A percentile compares a stretch with the other conserved stretches of the same genome.
Evolutionary conservation across 176 grass and related monocot genomes (phyloP).

Genomic region (Triticum aestivum): IWGSC_CS_RefSeq_v2.1 NC_057805.1:361050145-361050644

Average conservation of each 20-base stretch:
- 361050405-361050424: not conserved
- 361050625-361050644: too few species aligned
- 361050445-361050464: constrained; percentile 32
- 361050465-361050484: constrained; percentile 23
- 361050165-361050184: constrained; percentile 51
- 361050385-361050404: too few species aligned
- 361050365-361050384: not conserved
- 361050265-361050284: constrained; percentile 27
- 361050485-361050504: constrained; percentile 38
- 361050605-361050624: not conserved
- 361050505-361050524: not conserved
- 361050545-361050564: not conserved
- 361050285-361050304: constrained; percentile 8
- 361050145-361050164: constrained; percentile 41
- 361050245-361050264: constrained; percentile 30
- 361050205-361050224: constrained; percentile 22
- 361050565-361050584: not conserved
- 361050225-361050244: constrained; percentile 15
- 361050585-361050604: not conserved
- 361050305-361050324: constrained; percentile 17
- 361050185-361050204: constrained; percentile 34
- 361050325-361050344: constrained; percentile 51
- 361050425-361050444: not conserved
- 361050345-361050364: constrained; percentile 41
- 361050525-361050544: not conserved